These are phyloP conservation scores for Erodium moschatum DNA, from an alignment of 441 rosid genomes.

Conservation along the genomic window DNA sequence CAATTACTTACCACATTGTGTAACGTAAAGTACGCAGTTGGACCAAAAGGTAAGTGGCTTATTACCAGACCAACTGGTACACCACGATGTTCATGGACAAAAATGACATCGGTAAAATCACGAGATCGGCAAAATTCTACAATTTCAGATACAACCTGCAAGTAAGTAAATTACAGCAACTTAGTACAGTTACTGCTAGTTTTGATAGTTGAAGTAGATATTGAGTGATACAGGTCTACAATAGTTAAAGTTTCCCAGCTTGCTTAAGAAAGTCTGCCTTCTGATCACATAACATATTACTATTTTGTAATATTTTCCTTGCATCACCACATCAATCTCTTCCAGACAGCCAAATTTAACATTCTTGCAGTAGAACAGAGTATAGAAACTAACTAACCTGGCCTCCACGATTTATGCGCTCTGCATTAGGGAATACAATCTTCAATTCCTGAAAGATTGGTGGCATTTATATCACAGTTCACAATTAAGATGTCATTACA, in stretches of 20 bases:
- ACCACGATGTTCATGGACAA: slow-evolving; percentile 92
- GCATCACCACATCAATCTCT: not conserved
- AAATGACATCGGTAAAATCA: slow-evolving; percentile 81
- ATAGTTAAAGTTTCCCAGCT: not conserved
- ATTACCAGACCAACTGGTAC: slow-evolving; percentile 75
- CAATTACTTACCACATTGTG: slow-evolving; percentile 70
- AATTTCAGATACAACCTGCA: slow-evolving; percentile 82
- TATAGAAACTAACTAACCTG: slow-evolving; percentile 39
- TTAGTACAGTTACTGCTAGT: no score
- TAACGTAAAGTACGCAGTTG: slow-evolving; percentile 81
- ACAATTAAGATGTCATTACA: slow-evolving; percentile 5
- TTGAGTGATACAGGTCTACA: no score
- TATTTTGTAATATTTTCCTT: not conserved
- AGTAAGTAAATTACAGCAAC: not conserved
- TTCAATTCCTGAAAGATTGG: slow-evolving; percentile 56
- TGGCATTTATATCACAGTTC: not conserved
- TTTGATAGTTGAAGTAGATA: no score
- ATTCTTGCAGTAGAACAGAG: not conserved
- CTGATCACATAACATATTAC: not conserved
- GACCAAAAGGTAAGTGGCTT: slow-evolving; percentile 89
- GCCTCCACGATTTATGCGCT: slow-evolving; percentile 73
- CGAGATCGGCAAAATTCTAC: slow-evolving; percentile 77
- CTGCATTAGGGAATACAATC: slow-evolving; percentile 70
- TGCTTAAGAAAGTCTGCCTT: not conserved
- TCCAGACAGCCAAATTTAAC: not conserved